These are phyloP conservation scores for Clavispora asparagi DNA, from an alignment of 805 yeast species.

Conservation along the genomic window DNA sequence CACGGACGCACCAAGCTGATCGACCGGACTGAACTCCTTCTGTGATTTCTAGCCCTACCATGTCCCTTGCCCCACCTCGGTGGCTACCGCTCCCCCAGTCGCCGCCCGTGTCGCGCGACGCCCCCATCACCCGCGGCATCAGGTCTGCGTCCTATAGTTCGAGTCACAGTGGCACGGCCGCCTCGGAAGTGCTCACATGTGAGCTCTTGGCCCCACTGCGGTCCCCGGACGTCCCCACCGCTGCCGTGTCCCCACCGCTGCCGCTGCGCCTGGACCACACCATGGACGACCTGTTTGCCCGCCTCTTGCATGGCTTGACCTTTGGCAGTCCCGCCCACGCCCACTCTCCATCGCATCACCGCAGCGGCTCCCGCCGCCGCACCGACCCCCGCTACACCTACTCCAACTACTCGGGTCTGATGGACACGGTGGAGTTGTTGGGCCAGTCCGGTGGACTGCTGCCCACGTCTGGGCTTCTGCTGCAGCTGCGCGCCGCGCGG, in stretches of 20 bases:
- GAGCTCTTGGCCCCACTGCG: neutral
- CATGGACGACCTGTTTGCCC: neutral
- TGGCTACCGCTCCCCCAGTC: neutral
- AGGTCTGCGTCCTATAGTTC: neutral
- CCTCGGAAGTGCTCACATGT: neutral
- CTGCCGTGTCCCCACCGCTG: neutral
- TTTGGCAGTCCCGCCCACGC: neutral
- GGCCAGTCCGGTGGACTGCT: neutral
- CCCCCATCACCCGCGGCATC: neutral
- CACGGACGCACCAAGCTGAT: too few species aligned
- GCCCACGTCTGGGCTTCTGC: slow-evolving; percentile 17
- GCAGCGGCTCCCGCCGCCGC: neutral
- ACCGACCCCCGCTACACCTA: slow-evolving; percentile 5
- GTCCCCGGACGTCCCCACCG: neutral
- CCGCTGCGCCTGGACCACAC: neutral
- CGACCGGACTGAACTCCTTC: too few species aligned
- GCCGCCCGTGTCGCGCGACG: neutral
- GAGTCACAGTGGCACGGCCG: neutral
- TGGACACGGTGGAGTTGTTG: slow-evolving; percentile 11
- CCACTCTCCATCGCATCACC: neutral
- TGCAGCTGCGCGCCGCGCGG: slow-evolving; percentile 22
- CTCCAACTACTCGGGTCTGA: slow-evolving; percentile 10
- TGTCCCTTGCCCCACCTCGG: neutral
- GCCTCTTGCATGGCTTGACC: neutral
- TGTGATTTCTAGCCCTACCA: neutral